Evolutionary conservation across 1,139 yeast genomes (phyloP), one percentile per base, ranked within the genome.

Genomic region (Geotrichum carabidarum): DNA sequence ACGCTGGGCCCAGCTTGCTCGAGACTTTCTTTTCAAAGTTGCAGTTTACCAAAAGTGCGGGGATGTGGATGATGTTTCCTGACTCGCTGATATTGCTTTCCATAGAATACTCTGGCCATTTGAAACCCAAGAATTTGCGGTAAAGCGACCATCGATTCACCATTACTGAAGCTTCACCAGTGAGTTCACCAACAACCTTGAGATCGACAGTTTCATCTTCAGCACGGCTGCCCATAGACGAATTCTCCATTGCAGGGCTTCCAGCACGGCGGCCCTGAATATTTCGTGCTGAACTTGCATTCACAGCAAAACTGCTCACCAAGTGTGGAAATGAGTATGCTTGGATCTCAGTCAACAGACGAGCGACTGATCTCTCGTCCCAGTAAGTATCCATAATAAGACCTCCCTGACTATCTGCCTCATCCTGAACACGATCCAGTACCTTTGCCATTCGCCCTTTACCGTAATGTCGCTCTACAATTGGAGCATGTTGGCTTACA

Each of bases 351-450:
- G 77, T 77, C 27, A 86, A 64, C 12, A 78, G 67, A 59, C 80
- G 76, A 40, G 78, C 81, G 9, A 89, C 67, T 43, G 85, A 75
- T 59, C 88, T 78, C 49, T 80, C 78, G 61, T 88, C 96, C 74
- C 84, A 82, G 66, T 89, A 89, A 0, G 95, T 88, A 67, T 93
- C 98, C 55, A 88, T 76, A 9, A 93, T 86, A 48, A 93, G 74
- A 0, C 95, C 95, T 27, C 94, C 86, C 65, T 93, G 99, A 12
- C 91, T 78, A 65, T 93, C 99, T 18, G 95, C 85, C 66, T 93
- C 99, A 56, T 80, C 76, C 68, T 93, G 96, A 37, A 93, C 84
- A 55, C 80, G 80, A 31, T 78, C 81, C 60, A 91, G 78, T 4
- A 91, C 91, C 48, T 76, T 77, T 2, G 78, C 72, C 75, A 91